Conservation (phyloP, 2,329 filamentous ascomycete genomes). For the Phaeosphaeria sp. region DNA sequence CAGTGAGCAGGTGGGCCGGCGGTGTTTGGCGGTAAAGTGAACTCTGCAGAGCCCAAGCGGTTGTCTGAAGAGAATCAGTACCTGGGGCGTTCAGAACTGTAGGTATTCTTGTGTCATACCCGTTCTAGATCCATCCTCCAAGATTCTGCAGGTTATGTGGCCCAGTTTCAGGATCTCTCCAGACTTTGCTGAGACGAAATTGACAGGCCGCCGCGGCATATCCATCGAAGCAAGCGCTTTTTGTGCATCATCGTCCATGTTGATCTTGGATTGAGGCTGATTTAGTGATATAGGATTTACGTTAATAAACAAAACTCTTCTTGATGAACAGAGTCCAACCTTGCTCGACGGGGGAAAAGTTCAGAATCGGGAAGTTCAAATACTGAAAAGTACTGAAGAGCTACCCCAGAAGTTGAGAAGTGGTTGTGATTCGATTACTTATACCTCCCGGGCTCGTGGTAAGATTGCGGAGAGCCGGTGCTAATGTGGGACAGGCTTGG, state of each 20-base stretch:
- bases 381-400: no score
- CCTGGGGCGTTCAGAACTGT: no score
- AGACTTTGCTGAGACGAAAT: conserved; percentile 55
- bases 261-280: background rate
- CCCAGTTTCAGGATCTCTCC: conserved; percentile 60
- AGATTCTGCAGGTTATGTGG: conserved; percentile 57
- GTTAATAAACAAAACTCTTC: no score
- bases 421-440: conserved; percentile 3
- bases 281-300: no score
- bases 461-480: conserved; percentile 34
- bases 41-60: conserved; percentile 55
- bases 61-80: conserved; percentile 46
- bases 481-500: background rate
- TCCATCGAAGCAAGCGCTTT: conserved; percentile 41
- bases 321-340: no score
- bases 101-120: conserved; percentile 39
- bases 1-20: conserved; percentile 58
- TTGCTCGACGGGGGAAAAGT: no score
- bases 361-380: no score
- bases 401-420: no score
- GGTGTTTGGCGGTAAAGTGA: conserved; percentile 57
- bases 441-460: conserved; percentile 5
- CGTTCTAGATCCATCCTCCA: conserved; percentile 60
- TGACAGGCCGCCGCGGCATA: conserved; percentile 54
- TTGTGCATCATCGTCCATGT: conserved; percentile 46